Conservation (phyloP, 768 basidiomycete genomes). For the Arthromyces matolae region DNA sequence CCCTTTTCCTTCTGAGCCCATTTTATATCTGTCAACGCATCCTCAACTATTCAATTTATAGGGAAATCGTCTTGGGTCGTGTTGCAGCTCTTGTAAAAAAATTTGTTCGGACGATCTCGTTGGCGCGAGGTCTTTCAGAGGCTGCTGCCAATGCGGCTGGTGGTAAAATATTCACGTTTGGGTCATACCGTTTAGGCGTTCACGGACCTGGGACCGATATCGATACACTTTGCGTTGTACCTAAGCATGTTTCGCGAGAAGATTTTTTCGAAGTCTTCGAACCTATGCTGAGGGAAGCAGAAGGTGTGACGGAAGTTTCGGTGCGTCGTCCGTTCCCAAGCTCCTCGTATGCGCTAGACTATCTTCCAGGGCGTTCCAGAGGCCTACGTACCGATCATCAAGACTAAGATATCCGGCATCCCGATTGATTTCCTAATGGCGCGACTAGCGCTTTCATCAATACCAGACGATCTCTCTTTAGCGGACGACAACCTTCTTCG, state of each 20-base stretch:
- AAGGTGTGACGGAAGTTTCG: constrained; percentile 85
- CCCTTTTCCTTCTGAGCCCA: constrained; percentile 1
- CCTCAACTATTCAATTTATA: constrained; percentile 32
- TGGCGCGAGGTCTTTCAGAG: constrained; percentile 82
- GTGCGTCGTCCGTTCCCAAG: constrained; percentile 45
- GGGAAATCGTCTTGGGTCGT: constrained; percentile 90
- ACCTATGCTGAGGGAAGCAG: constrained; percentile 77
- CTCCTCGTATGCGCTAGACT: not conserved
- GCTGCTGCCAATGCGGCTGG: constrained; percentile 85
- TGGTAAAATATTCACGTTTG: constrained; percentile 98
- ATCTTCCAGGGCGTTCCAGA: constrained; percentile 83
- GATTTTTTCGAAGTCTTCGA: constrained; percentile 95
- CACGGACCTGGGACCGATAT: constrained; percentile 96
- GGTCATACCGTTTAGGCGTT: constrained; percentile 95
- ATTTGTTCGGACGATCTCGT: constrained; percentile 82
- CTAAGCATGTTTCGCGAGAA: constrained; percentile 91
- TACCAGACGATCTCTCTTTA: constrained; percentile 89
- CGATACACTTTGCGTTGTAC: constrained; percentile 97
- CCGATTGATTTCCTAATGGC: constrained; percentile 95
- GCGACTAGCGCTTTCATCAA: constrained; percentile 76
- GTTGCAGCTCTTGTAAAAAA: constrained; percentile 87
- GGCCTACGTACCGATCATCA: constrained; percentile 95
- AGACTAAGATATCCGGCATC: constrained; percentile 85
- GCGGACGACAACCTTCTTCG: constrained; percentile 88
- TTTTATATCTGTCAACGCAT: constrained; percentile 7